These are phyloP conservation scores for Sugiyamaella chiloensis DNA, from an alignment of 805 yeast genomes.

Conservation along the genomic window DNA sequence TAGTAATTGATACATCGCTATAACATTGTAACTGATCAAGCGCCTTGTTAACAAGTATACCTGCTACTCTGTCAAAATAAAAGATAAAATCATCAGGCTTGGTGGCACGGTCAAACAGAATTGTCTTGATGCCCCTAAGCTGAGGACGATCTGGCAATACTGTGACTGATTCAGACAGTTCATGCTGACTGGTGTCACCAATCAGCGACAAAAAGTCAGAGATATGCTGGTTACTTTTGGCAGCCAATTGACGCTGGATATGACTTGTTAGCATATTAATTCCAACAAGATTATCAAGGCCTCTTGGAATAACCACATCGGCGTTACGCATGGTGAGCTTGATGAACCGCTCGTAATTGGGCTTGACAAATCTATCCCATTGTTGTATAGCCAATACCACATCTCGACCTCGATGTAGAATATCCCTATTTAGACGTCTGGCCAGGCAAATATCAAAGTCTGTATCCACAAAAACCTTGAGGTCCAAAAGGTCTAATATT, in stretches of 20 bases:
- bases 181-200: slow-evolving; percentile 38
- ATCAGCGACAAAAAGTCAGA: slow-evolving; percentile 52
- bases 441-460: slow-evolving; percentile 91
- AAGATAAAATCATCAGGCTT: slow-evolving; percentile 76
- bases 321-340: slow-evolving; percentile 76
- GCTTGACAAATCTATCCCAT: slow-evolving; percentile 90
- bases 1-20: slow-evolving; percentile 34
- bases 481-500: slow-evolving; percentile 71
- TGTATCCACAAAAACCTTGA: slow-evolving; percentile 88
- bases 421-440: slow-evolving; percentile 82
- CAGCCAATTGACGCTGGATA: slow-evolving; percentile 63
- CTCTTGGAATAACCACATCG: slow-evolving; percentile 87
- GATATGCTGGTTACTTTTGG: slow-evolving; percentile 67
- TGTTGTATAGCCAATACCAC: slow-evolving; percentile 77
- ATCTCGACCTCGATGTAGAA: slow-evolving; percentile 81
- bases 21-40: slow-evolving; percentile 41
- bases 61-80: slow-evolving; percentile 79
- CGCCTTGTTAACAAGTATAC: slow-evolving; percentile 64
- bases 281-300: slow-evolving; percentile 77
- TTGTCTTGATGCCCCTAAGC: slow-evolving; percentile 65
- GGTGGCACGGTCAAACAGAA: slow-evolving; percentile 54
- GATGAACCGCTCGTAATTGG: slow-evolving; percentile 75
- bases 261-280: slow-evolving; percentile 76
- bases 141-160: slow-evolving; percentile 56
- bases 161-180: slow-evolving; percentile 20